Evolutionary conservation across 805 yeast genomes (phyloP).

Genomic region (Zygoascus bituminiphila): DNA sequence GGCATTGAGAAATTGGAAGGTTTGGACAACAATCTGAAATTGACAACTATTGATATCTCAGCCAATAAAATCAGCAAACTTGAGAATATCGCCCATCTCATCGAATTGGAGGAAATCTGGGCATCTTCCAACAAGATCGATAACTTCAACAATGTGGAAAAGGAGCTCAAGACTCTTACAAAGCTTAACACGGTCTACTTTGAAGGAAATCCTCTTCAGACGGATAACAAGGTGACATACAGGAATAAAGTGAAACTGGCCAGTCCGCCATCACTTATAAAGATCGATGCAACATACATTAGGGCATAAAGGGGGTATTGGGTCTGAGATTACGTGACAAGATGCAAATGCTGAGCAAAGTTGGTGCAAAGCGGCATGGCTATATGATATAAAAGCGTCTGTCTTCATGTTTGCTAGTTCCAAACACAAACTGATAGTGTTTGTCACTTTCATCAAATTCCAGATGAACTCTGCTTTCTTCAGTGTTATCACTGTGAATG

Average conservation of each 20-base stretch:
- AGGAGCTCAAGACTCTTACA: constrained; percentile 53
- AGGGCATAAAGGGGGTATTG: too few species aligned
- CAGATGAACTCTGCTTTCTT: not conserved
- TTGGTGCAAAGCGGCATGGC: not conserved
- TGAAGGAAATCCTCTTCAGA: constrained; percentile 87
- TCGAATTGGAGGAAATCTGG: constrained; percentile 85
- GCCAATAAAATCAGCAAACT: constrained; percentile 58
- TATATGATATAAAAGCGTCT: not conserved
- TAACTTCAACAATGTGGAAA: constrained; percentile 58
- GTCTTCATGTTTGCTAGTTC: not conserved
- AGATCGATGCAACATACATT: constrained; percentile 83
- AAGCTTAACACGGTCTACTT: constrained; percentile 81
- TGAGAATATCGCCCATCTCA: constrained; percentile 56
- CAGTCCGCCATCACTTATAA: constrained; percentile 60
- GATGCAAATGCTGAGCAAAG: not conserved
- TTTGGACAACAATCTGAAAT: constrained; percentile 56
- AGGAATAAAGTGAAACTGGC: constrained; percentile 72
- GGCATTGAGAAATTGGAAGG: constrained; percentile 69
- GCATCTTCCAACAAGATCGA: constrained; percentile 69
- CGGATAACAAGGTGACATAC: constrained; percentile 65
- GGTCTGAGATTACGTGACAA: too few species aligned
- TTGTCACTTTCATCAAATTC: not conserved
- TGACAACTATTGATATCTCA: constrained; percentile 73
- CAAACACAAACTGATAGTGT: not conserved
- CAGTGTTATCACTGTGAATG: not conserved